Evolutionary conservation across 192 early-diverging fungal species (phyloP), one percentile per base, ranked within the genome.

Genomic region (Umbelopsis sp.): DNA sequence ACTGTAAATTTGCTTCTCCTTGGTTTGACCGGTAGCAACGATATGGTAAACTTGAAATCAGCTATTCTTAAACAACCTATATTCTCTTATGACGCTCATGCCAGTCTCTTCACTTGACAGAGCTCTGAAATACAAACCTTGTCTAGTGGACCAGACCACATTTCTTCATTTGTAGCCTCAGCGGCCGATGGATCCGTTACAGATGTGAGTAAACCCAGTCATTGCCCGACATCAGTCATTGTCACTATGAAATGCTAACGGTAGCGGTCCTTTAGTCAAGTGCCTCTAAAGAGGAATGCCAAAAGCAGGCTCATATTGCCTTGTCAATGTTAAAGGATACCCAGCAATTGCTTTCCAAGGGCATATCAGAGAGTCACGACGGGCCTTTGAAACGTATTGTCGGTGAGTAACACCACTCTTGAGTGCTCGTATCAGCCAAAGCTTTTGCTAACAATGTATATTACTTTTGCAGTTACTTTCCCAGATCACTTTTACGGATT

Each of bases 401-500:
- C 11, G 55, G 55, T 61, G 33, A 22, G 55, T 61, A 61, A 30
- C 15, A 35, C 12, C 25, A 49, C 16, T 61, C 33, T 2, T 12
- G 27, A 35, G 27, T 33, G 11, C 2, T 8, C 7, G 3, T n/a
- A 35, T 35, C 21, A 37, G 8, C 15, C 1, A 61, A 8, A 15
- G 5, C 9, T 27, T 12, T 10, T 18, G 11, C 21, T 35, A 3
- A 25, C 30, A 16, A 1, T 55, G 52, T 16, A 18, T 35, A 0
- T 0, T 35, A 30, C 13, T 18, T 11, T 30, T 33, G 4, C 27
- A 61, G 55, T 61, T 61, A 61, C 55, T 18, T 61, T 61, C 13
- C 55, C 55, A 61, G 55, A 61, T 35, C 55, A 61, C 30, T 61
- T 61, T 61, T 61, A 61, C 16, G 55, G 55, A 18, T 61, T 61